These are phyloP conservation scores for Mortierella sp. DNA, from an alignment of 371 early-diverging fungal genomes.

Conservation along the genomic window DNA sequence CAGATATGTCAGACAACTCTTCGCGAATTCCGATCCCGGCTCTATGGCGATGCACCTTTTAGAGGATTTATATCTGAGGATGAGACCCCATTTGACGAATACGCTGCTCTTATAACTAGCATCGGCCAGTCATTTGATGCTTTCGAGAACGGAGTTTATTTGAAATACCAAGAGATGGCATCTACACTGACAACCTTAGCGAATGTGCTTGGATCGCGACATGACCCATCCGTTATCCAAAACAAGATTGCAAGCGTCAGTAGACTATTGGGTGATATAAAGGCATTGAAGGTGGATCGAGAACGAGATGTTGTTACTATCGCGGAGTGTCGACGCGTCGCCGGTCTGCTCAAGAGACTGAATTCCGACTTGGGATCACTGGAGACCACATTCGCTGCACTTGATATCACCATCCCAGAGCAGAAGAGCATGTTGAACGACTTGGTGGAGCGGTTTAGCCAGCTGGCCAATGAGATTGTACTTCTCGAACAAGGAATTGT, in stretches of 20 bases:
- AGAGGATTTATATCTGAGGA: slow-evolving; percentile 39
- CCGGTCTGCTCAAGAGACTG: slow-evolving; percentile 5
- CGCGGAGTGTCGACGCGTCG: slow-evolving; percentile 41
- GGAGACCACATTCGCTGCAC: slow-evolving; percentile 10
- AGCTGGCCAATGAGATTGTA: slow-evolving; percentile 31
- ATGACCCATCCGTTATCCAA: slow-evolving; percentile 35
- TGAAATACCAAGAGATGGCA: slow-evolving; percentile 16
- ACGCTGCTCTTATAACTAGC: slow-evolving; percentile 14
- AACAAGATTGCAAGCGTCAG: slow-evolving; percentile 28
- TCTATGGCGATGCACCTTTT: slow-evolving; percentile 35
- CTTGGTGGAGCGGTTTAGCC: slow-evolving; percentile 26
- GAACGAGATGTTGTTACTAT: slow-evolving; percentile 48
- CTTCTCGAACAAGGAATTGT: slow-evolving; percentile 32
- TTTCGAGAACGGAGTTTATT: slow-evolving; percentile 30
- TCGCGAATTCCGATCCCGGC: slow-evolving; percentile 39
- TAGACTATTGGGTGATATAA: slow-evolving; percentile 31
- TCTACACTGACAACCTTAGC: slow-evolving; percentile 7
- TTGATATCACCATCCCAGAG: slow-evolving; percentile 29
- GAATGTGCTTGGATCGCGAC: slow-evolving; percentile 31
- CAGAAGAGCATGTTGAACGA: slow-evolving; percentile 24
- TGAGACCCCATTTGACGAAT: slow-evolving; percentile 31
- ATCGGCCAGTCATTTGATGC: slow-evolving; percentile 31
- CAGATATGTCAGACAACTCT: slow-evolving; percentile 26
- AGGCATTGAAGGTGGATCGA: slow-evolving; percentile 32
- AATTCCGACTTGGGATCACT: slow-evolving; percentile 11